Base-by-base conservation (phyloP, 768 basidiomycete genomes). In the Leucosporidium scottii region DNA sequence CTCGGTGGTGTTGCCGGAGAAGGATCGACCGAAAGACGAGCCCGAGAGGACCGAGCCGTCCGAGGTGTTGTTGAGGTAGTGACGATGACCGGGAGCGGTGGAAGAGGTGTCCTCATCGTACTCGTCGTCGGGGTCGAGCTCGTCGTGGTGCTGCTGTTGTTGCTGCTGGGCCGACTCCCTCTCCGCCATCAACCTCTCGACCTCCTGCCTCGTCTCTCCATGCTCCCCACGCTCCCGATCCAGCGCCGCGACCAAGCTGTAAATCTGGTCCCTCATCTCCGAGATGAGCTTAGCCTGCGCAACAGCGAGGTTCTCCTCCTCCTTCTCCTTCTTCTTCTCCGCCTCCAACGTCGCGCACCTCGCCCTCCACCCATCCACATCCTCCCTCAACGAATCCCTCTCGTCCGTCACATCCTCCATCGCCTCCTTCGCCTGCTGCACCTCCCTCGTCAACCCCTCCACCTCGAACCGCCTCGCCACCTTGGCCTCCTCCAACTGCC, bases 361-460 rank as follows among this genome's bases (percentile, higher is more conserved):
- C 44, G 79, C 82, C 68, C 89, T 83, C 91, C 92, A 94, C 0
- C 88, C 89, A 71, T 91, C 88, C 0, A 92, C 86, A 77, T 97
- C 93, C 61, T 86, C 85, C 77, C 87, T 87, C 60, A 97, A 81
- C 66, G 91, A 88, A 74, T 98, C 93, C 36, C 93, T 82, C 78
- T 97, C 71, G 59, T 68, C 71, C 13, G 65, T 69, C 12, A 72
- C 44, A 57, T 72, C 71, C n/a, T 13, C 36, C 39, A 72, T 62
- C 51, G 71, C 67, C 31, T 72, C 71, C 44, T 66, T 64, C 31
- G 67, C 93, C 18, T 86, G 83, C 77, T 92, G 91, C 74, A 91
- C 82, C 75, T 90, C 89, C 4, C 86, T 81, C 62, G 91, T 79
- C 84, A 91, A 86, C 79, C 91, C 91, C 73, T 91, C 89, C 66